Evolutionary conservation across 192 early-diverging fungal genomes (phyloP), one percentile per base, ranked within the genome.

Genomic region (Entophlyctis luteolus): DNA sequence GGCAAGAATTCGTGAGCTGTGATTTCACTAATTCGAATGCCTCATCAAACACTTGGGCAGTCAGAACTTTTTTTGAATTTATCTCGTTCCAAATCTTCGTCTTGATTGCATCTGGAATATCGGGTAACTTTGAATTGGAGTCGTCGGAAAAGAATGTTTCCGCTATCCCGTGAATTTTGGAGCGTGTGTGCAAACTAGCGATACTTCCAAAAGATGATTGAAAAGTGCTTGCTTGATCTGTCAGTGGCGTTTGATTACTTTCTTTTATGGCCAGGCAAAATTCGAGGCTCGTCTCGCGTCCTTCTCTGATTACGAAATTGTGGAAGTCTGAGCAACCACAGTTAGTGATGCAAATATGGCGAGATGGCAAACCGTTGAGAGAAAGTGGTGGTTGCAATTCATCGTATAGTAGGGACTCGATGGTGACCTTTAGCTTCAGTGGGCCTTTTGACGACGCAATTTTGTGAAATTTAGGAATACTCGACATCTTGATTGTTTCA

Each of bases 401-500:
- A 33, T 63, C 48, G 27, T n/a, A 36, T 8, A 63, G 23, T n/a
- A 63, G 47, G 23, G 48, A 48, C 20, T 63, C 32, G 33, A 63
- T 22, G 8, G 62, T 49, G 5, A 50, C n/a, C 23, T 32, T 16
- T 5, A 50, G 48, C 48, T 50, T 29, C 14, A 31, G 33, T 23
- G 28, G 12, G 14, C 59, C 59, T 45, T 65, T 54, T 6, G 47
- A 8, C 14, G 22, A 53, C 35, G 71, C 71, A 12, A 20, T 3
- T 55, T 55, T 72, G 22, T 68, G 45, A 54, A 74, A 74, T 27
- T 74, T 74, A 1, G 72, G 72, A 39, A 74, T 62, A n/a, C 55
- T 53, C 10, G 54, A 59, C 22, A 62, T 36, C 16, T 62, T 62
- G 66, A 74, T 69, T 58, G 68, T 69, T 18, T 38, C 58, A 18